phyloP scores from a whole-genome alignment of 352 stramenopile genomes.

The Thalassiosira hispida region DNA sequence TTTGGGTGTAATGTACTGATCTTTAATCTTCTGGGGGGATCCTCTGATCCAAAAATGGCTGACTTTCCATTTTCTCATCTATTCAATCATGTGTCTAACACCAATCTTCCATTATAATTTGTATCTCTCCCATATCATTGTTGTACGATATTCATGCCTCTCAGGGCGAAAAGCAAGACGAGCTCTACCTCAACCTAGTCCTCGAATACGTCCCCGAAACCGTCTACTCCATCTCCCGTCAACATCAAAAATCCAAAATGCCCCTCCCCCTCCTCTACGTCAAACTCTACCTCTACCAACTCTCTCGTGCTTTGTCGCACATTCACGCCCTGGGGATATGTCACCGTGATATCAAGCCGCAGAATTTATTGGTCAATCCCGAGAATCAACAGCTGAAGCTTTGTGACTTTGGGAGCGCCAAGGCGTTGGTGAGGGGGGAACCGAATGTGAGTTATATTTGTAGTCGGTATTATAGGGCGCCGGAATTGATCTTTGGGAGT shows the following conservation, averaged over 20 bases:
- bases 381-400: slow-evolving; percentile 97
- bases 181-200: slow-evolving; percentile 99
- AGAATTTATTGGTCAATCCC: slow-evolving; percentile 98
- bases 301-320: slow-evolving; percentile 96
- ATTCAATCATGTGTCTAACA: not conserved
- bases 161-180: slow-evolving; percentile 89
- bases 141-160: not conserved
- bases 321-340: slow-evolving; percentile 98
- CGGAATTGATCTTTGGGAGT: slow-evolving; percentile 99
- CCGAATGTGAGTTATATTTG: slow-evolving; percentile 99
- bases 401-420: slow-evolving; percentile 98
- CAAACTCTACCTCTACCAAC: slow-evolving; percentile 99
- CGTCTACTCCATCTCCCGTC: slow-evolving; percentile 95
- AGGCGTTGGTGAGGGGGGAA: slow-evolving; percentile 94
- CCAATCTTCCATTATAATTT: too few species aligned
- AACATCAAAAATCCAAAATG: slow-evolving; percentile 97
- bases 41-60: too few species aligned
- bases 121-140: not conserved
- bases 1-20: not conserved
- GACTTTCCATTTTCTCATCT: slow-evolving; percentile 7
- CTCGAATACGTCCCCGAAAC: slow-evolving; percentile 99
- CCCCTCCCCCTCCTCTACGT: slow-evolving; percentile 96
- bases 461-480: slow-evolving; percentile 97
- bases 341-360: slow-evolving; percentile 99
- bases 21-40: too few species aligned